Percentiles rank a stretch among this genome's conserved stretches.
Conservation (phyloP, 2,329 filamentous ascomycete species). For the Amauroascus niger region DNA sequence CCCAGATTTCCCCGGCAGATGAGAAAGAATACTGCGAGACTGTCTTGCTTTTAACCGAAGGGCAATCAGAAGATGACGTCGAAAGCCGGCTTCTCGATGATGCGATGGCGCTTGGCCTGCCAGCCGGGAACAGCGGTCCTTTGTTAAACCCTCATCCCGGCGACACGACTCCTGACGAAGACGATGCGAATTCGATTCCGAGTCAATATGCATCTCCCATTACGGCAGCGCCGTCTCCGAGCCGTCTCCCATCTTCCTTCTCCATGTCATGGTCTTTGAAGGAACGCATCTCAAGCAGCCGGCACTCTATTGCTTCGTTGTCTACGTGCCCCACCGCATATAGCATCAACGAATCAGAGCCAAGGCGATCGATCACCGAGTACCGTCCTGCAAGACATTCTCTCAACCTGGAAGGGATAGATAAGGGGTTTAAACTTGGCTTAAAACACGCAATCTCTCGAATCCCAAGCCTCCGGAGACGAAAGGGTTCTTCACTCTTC, state of each 20-base stretch:
- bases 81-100: slow-evolving; percentile 32
- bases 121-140: slow-evolving; percentile 22
- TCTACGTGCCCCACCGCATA: slow-evolving; percentile 35
- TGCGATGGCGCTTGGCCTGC: slow-evolving; percentile 32
- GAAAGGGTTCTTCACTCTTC: background rate
- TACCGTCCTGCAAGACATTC: slow-evolving; percentile 10
- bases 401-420: slow-evolving; percentile 21
- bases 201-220: slow-evolving; percentile 2
- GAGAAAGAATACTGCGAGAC: slow-evolving; percentile 10
- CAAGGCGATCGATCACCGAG: slow-evolving; percentile 19
- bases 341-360: slow-evolving; percentile 27
- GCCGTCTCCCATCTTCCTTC: slow-evolving; percentile 27
- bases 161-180: background rate
- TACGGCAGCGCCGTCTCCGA: slow-evolving; percentile 24
- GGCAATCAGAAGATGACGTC: slow-evolving; percentile 29
- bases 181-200: background rate
- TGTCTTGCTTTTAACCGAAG: slow-evolving; percentile 10
- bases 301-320: slow-evolving; percentile 31
- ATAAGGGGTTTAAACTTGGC: slow-evolving; percentile 12
- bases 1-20: background rate
- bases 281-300: slow-evolving; percentile 24
- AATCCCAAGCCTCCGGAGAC: slow-evolving; percentile 13
- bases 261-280: slow-evolving; percentile 21
- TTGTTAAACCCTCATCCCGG: slow-evolving; percentile 16
- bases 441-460: slow-evolving; percentile 14